Percentiles rank a stretch among this genome's conserved stretches.
phyloP scores from a whole-genome alignment of 106 monocot species.

The Amphibolis antarctica region DNA sequence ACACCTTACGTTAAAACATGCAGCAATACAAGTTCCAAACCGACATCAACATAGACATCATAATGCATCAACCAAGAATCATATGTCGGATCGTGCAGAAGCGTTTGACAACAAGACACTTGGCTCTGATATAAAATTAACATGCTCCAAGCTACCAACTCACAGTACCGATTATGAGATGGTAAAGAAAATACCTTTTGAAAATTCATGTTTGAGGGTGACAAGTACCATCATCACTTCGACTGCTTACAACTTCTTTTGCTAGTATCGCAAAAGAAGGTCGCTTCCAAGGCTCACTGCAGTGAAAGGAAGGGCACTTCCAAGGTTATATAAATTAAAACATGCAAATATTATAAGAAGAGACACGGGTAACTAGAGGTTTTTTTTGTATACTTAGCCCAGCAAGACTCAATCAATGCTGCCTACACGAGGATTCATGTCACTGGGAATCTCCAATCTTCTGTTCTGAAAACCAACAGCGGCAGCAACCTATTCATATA shows the following conservation, averaged over 20 bases:
- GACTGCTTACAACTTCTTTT: too few species aligned
- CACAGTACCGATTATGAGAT: too few species aligned
- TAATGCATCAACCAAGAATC: too few species aligned
- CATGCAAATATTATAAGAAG: background rate
- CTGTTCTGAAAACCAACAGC: conserved; percentile 85
- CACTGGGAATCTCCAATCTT: conserved; percentile 68
- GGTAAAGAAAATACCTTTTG: too few species aligned
- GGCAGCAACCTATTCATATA: conserved; percentile 65
- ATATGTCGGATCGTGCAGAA: too few species aligned
- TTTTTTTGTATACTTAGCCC: conserved; percentile 52
- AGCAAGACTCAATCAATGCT: conserved; percentile 75
- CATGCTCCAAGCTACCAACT: too few species aligned
- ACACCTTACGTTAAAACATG: too few species aligned
- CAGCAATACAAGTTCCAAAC: too few species aligned
- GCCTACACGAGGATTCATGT: conserved; percentile 69
- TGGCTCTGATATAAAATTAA: too few species aligned
- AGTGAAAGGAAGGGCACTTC: conserved; percentile 80
- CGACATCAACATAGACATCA: too few species aligned
- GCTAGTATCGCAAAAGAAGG: too few species aligned
- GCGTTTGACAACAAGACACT: too few species aligned
- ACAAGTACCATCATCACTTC: conserved; percentile 43
- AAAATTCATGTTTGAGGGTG: background rate
- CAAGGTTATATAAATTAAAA: conserved; percentile 25
- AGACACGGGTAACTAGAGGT: background rate
- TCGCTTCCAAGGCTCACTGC: conserved; percentile 53